Conservation (phyloP, 371 early-diverging fungal species). For the Mucor saturninus region DNA sequence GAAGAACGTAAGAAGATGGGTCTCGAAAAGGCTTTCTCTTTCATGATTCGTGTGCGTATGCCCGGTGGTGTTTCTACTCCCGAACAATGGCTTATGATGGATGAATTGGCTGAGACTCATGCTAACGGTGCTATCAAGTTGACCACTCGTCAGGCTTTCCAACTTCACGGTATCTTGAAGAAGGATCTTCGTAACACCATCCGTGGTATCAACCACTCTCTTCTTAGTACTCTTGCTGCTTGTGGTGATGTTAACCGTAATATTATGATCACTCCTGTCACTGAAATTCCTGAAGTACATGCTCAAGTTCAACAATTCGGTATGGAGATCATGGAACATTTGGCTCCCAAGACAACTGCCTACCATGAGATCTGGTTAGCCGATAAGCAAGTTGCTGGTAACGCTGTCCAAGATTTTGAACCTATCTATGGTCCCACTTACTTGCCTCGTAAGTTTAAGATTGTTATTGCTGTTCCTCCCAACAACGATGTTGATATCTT, state of each 20-base stretch:
- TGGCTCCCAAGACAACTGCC: conserved; percentile 85
- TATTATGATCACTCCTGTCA: conserved; percentile 90
- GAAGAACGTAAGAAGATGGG: conserved; percentile 85
- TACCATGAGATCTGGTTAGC: conserved; percentile 97
- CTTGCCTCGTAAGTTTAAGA: conserved; percentile 95
- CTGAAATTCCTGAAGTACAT: conserved; percentile 79
- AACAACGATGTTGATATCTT: conserved; percentile 95
- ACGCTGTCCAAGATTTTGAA: conserved; percentile 82
- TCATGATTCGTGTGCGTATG: conserved; percentile 95
- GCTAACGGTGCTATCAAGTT: conserved; percentile 90
- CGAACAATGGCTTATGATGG: conserved; percentile 91
- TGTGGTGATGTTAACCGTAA: conserved; percentile 98
- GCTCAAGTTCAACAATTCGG: conserved; percentile 78
- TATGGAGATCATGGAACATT: conserved; percentile 68
- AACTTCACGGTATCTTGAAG: conserved; percentile 94
- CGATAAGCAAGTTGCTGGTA: conserved; percentile 83
- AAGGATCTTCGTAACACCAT: conserved; percentile 84
- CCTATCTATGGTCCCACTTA: conserved; percentile 92
- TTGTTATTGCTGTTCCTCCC: conserved; percentile 93
- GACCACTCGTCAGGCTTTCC: conserved; percentile 95
- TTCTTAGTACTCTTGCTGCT: conserved; percentile 92
- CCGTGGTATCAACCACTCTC: conserved; percentile 84
- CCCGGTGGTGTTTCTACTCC: conserved; percentile 91
- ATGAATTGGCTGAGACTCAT: conserved; percentile 78
- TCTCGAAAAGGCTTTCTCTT: conserved; percentile 88